phyloP scores from a whole-genome alignment of 1,139 yeast genomes.

The Lodderomyces elongisporus region DNA sequence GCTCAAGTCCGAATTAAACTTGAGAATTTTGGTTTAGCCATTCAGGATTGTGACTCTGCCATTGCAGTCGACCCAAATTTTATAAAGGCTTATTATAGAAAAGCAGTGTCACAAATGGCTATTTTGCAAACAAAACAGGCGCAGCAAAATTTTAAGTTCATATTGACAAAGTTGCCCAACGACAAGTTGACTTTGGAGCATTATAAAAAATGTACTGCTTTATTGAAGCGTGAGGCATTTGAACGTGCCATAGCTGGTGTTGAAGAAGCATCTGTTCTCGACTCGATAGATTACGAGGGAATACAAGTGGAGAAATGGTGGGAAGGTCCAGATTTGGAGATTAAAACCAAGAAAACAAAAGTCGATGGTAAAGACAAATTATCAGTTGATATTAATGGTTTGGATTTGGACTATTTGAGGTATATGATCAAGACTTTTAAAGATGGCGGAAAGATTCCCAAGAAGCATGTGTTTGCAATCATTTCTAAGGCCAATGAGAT shows the following conservation, averaged over 20 bases:
- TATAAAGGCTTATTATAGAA: constrained; percentile 73
- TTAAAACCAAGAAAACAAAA: constrained; percentile 21
- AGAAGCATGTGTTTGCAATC: constrained; percentile 79
- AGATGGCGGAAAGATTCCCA: constrained; percentile 68
- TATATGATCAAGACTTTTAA: constrained; percentile 67
- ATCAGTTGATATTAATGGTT: constrained; percentile 27
- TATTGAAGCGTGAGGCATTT: constrained; percentile 72
- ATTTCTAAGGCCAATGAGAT: constrained; percentile 66
- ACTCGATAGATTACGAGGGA: constrained; percentile 45
- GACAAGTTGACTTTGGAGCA: constrained; percentile 68
- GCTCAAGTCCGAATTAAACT: constrained; percentile 86
- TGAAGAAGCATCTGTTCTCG: constrained; percentile 31
- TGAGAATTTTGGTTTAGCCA: constrained; percentile 83
- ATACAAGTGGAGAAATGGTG: constrained; percentile 55
- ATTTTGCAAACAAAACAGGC: constrained; percentile 74
- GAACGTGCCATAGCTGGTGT: constrained; percentile 83
- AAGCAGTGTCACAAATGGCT: constrained; percentile 81
- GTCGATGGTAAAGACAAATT: constrained; percentile 15
- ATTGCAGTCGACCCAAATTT: constrained; percentile 62
- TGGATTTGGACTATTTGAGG: constrained; percentile 50
- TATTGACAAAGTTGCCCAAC: constrained; percentile 59
- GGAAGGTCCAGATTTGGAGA: constrained; percentile 57
- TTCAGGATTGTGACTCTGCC: constrained; percentile 71
- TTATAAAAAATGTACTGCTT: constrained; percentile 58
- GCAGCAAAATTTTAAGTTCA: constrained; percentile 59